Conservation (phyloP, 1,284 basidiomycete species). For the Trametes pubescens region DNA sequence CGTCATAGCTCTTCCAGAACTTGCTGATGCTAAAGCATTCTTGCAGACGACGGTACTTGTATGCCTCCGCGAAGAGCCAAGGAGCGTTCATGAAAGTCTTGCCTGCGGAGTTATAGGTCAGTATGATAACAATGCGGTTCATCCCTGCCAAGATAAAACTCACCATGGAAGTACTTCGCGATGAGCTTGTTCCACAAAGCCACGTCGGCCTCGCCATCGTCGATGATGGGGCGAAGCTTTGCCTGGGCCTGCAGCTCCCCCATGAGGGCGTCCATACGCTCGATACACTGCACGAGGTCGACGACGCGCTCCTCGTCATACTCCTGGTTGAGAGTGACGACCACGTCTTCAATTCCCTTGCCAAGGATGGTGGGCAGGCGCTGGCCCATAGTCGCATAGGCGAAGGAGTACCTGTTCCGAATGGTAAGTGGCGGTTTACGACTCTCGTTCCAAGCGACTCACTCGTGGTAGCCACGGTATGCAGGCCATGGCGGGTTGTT, state of each 20-base stretch:
- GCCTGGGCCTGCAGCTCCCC: constrained; percentile 81
- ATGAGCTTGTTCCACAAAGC: constrained; percentile 98
- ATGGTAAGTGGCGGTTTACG: neutral
- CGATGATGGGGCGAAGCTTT: constrained; percentile 86
- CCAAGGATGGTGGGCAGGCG: constrained; percentile 95
- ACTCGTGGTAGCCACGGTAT: constrained; percentile 87
- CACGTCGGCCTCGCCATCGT: constrained; percentile 94
- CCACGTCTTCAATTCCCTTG: constrained; percentile 95
- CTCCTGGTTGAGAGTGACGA: constrained; percentile 89
- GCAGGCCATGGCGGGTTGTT: constrained; percentile 98
- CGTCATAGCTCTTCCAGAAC: constrained; percentile 90
- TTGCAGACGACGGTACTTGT: constrained; percentile 96
- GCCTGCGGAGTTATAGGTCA: constrained; percentile 50
- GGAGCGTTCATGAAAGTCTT: constrained; percentile 98
- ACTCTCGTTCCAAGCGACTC: neutral
- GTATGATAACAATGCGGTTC: neutral
- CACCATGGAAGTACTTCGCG: constrained; percentile 91
- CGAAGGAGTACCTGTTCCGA: constrained; percentile 89
- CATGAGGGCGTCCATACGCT: constrained; percentile 88
- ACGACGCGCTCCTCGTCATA: constrained; percentile 86
- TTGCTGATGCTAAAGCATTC: constrained; percentile 96
- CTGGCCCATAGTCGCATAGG: constrained; percentile 93
- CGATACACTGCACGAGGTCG: constrained; percentile 89
- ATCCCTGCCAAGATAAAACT: constrained; percentile 16
- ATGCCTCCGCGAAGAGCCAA: constrained; percentile 96